Percentiles rank a stretch among this genome's conserved stretches.
phyloP scores from a whole-genome alignment of 2,329 filamentous ascomycete genomes.

The Aspergillus carbonarius region DNA sequence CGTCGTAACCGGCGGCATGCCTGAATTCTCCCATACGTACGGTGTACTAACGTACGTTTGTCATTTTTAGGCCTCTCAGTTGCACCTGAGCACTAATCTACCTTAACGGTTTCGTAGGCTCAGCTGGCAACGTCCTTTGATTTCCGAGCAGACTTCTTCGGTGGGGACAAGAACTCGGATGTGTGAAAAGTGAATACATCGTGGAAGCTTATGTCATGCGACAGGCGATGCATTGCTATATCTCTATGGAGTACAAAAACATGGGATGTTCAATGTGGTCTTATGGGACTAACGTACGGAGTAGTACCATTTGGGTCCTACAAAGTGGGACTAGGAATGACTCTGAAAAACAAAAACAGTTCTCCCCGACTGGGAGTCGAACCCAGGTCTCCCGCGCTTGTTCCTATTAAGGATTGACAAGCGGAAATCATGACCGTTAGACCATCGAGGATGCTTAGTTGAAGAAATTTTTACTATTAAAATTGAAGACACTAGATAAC shows the following conservation, averaged over 20 bases:
- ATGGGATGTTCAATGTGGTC: no score
- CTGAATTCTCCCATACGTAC: background rate
- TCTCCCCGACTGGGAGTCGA: constrained; percentile 9
- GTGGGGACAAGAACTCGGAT: no score
- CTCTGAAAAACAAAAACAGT: background rate
- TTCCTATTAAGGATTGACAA: constrained; percentile 7
- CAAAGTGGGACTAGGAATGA: background rate
- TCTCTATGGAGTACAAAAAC: no score
- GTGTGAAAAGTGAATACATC: no score
- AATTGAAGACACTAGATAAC: no score
- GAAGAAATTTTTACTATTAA: background rate
- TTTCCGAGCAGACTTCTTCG: no score
- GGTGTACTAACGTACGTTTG: background rate
- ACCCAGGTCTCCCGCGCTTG: constrained; percentile 10
- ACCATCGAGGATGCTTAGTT: constrained; percentile 1
- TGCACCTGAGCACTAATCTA: background rate
- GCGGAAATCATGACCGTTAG: constrained; percentile 10
- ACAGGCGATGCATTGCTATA: no score
- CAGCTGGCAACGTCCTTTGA: no score
- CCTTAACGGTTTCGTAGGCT: no score
- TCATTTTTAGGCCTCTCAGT: background rate
- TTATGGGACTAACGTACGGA: no score
- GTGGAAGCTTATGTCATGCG: no score
- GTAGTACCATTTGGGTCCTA: no score
- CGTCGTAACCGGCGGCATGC: background rate